Evolutionary conservation across 305 asterid species (phyloP).

Genomic region (Fraxinus greggii): DNA sequence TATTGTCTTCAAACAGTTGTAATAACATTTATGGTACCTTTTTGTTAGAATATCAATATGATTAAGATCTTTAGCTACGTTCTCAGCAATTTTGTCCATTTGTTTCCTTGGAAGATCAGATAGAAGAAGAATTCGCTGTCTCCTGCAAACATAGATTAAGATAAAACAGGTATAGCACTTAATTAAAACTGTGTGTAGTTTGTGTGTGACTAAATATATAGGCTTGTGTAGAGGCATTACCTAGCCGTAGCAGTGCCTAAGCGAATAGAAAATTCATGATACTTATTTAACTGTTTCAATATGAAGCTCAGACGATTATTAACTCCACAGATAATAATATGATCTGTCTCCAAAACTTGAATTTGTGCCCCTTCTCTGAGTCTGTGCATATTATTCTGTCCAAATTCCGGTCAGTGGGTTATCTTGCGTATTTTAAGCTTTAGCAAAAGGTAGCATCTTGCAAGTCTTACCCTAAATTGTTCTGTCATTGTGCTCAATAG

Average conservation of each 20-base stretch:
- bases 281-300: slow-evolving; percentile 86
- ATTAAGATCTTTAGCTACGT: slow-evolving; percentile 77
- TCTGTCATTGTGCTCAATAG: slow-evolving; percentile 97
- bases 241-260: slow-evolving; percentile 93
- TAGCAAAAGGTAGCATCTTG: slow-evolving; percentile 24
- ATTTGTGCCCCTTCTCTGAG: slow-evolving; percentile 96
- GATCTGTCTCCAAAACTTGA: slow-evolving; percentile 91
- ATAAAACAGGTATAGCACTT: slow-evolving; percentile 25
- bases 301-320: slow-evolving; percentile 81
- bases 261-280: slow-evolving; percentile 89
- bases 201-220: not conserved
- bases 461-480: slow-evolving; percentile 78
- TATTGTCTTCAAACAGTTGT: not conserved
- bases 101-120: slow-evolving; percentile 98
- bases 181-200: not conserved
- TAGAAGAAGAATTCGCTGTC: slow-evolving; percentile 85
- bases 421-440: slow-evolving; percentile 27
- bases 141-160: slow-evolving; percentile 45
- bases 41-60: slow-evolving; percentile 86
- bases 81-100: slow-evolving; percentile 84
- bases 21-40: slow-evolving; percentile 45
- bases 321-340: slow-evolving; percentile 86
- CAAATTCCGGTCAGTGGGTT: slow-evolving; percentile 37
- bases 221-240: slow-evolving; percentile 37
- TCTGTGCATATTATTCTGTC: slow-evolving; percentile 82